Evolutionary conservation across 495 filamentous ascomycete species (phyloP).

Genomic region (Penicillium tannophilum): DNA sequence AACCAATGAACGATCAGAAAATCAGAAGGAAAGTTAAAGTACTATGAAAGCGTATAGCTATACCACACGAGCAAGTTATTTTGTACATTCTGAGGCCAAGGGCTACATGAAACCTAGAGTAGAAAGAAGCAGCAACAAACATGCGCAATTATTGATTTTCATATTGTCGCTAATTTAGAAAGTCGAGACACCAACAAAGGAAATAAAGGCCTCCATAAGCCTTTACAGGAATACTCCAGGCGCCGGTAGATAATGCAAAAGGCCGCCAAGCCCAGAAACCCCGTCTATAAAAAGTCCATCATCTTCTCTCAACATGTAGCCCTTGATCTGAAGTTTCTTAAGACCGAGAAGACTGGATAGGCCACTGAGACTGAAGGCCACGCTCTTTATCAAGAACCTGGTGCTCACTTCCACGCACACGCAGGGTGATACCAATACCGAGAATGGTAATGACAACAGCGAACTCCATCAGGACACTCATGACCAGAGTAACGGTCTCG

Average conservation of each 20-base stretch:
- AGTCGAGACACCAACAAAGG: too few species aligned
- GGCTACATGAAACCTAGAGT: neutral
- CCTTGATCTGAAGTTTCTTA: neutral
- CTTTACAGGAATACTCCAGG: neutral
- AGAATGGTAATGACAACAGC: conserved; percentile 33
- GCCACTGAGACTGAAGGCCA: neutral
- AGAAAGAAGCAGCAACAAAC: neutral
- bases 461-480: conserved; percentile 44
- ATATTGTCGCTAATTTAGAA: neutral
- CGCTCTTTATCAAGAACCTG: conserved; percentile 2
- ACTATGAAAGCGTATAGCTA: too few species aligned
- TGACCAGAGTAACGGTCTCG: conserved; percentile 37
- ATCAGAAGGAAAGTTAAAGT: too few species aligned
- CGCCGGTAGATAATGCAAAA: neutral
- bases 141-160: neutral
- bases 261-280: neutral
- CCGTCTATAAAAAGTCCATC: neutral
- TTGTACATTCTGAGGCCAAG: too few species aligned
- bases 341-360: neutral
- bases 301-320: neutral
- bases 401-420: conserved; percentile 5
- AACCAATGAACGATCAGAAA: too few species aligned
- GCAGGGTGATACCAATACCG: conserved; percentile 38
- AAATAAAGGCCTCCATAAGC: neutral
- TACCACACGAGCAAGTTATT: too few species aligned